Percentiles rank a stretch among this genome's conserved stretches.
Conservation (phyloP, 352 stramenopile genomes). For the Globisporangium alternatum region DNA sequence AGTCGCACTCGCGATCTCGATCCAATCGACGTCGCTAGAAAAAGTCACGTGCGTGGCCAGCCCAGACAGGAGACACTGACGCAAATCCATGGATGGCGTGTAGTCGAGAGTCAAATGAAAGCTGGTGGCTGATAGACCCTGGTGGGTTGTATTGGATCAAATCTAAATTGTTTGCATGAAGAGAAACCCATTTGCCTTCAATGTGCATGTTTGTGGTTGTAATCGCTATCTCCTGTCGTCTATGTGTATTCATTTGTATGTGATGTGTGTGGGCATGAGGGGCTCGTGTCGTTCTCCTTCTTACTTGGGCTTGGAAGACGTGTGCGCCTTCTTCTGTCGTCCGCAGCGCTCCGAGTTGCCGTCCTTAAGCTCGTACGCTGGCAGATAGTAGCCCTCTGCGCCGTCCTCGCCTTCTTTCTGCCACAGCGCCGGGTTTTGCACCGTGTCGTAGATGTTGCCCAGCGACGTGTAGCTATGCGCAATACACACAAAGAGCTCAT, state of each 20-base stretch:
- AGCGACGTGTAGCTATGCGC: constrained; percentile 86
- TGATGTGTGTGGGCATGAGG: background rate
- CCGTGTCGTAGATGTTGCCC: constrained; percentile 93
- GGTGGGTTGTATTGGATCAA: background rate
- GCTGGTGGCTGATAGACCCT: background rate
- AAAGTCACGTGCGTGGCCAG: background rate
- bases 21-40: constrained; percentile 2
- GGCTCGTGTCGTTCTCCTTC: background rate
- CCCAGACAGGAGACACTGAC: background rate
- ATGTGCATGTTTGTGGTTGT: background rate
- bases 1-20: background rate
- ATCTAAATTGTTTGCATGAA: constrained; percentile 7
- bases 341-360: constrained; percentile 68
- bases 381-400: constrained; percentile 62
- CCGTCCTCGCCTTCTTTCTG: constrained; percentile 45
- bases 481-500: background rate
- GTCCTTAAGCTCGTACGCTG: constrained; percentile 68
- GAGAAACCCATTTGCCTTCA: background rate
- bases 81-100: background rate
- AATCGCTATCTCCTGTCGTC: background rate
- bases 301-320: constrained; percentile 49
- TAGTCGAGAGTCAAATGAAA: background rate
- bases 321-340: constrained; percentile 72
- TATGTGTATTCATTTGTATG: constrained; percentile 4
- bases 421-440: constrained; percentile 92